These are phyloP conservation scores for Gastroboletus turbinatus DNA, from an alignment of 1,284 basidiomycete genomes.

Conservation along the genomic window DNA sequence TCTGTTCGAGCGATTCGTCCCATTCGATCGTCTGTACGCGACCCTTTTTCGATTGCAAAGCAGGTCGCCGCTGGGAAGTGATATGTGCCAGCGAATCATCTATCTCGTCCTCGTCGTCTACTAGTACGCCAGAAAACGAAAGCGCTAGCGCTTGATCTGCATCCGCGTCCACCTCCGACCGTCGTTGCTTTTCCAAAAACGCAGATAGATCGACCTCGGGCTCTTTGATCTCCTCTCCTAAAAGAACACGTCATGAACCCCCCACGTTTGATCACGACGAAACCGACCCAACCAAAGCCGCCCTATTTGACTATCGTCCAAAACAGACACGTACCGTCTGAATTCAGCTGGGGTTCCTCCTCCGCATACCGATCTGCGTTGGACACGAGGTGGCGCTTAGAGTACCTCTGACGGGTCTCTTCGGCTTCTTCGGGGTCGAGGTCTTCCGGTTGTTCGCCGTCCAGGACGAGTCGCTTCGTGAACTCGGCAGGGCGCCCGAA, in stretches of 20 bases:
- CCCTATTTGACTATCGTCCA: too few relatives aligned
- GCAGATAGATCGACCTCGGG: slow-evolving; percentile 70
- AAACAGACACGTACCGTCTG: slow-evolving; percentile 48
- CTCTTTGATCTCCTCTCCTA: slow-evolving; percentile 66
- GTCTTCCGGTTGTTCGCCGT: slow-evolving; percentile 47
- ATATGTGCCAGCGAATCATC: slow-evolving; percentile 59
- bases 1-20: slow-evolving; percentile 61
- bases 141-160: background rate
- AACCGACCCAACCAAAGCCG: background rate
- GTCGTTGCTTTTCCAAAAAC: slow-evolving; percentile 62
- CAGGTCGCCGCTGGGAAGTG: slow-evolving; percentile 30
- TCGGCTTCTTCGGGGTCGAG: slow-evolving; percentile 48
- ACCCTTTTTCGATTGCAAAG: slow-evolving; percentile 50
- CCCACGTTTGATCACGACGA: background rate
- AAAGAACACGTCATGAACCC: background rate
- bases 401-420: slow-evolving; percentile 51
- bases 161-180: slow-evolving; percentile 36
- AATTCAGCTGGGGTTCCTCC: slow-evolving; percentile 60
- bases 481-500: slow-evolving; percentile 65
- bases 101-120: slow-evolving; percentile 57
- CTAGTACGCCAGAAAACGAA: background rate
- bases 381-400: slow-evolving; percentile 56
- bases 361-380: slow-evolving; percentile 74
- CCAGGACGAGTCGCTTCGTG: slow-evolving; percentile 53
- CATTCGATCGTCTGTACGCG: slow-evolving; percentile 63